These are phyloP conservation scores for Penicillium sp. DNA, from an alignment of 2,329 filamentous ascomycete species.

Conservation along the genomic window DNA sequence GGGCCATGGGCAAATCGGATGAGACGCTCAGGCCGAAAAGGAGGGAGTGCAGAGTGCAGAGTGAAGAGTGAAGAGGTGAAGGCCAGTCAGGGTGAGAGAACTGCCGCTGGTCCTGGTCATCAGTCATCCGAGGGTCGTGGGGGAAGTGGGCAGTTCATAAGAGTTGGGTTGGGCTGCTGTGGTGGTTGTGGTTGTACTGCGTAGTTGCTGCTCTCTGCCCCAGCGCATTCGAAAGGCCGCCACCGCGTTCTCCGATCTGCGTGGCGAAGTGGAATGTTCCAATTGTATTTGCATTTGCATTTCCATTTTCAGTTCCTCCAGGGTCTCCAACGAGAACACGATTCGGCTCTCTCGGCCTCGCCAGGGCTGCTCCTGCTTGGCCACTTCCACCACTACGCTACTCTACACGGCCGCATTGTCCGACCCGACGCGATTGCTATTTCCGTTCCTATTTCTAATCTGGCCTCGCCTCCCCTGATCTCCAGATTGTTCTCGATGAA, in stretches of 20 bases:
- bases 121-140: too few relatives aligned
- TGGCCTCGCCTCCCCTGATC: neutral
- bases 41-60: too few relatives aligned
- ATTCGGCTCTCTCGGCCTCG: neutral
- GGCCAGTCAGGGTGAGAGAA: neutral
- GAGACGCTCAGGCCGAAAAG: constrained; percentile 7
- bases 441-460: constrained; percentile 4
- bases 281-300: too few relatives aligned
- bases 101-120: neutral
- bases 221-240: too few relatives aligned
- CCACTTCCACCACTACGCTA: neutral
- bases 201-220: too few relatives aligned
- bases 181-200: too few relatives aligned
- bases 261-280: too few relatives aligned
- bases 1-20: constrained; percentile 10
- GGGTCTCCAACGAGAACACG: too few relatives aligned
- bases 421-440: neutral
- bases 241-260: too few relatives aligned
- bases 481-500: constrained; percentile 26
- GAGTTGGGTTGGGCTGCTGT: too few relatives aligned
- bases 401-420: neutral
- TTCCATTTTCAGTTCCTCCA: too few relatives aligned
- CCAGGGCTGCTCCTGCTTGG: neutral
- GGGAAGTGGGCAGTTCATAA: too few relatives aligned
- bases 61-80: constrained; percentile 2